phyloP scores from a whole-genome alignment of 176 grass and related monocot genomes.

The Lolium multiflorum region DNA sequence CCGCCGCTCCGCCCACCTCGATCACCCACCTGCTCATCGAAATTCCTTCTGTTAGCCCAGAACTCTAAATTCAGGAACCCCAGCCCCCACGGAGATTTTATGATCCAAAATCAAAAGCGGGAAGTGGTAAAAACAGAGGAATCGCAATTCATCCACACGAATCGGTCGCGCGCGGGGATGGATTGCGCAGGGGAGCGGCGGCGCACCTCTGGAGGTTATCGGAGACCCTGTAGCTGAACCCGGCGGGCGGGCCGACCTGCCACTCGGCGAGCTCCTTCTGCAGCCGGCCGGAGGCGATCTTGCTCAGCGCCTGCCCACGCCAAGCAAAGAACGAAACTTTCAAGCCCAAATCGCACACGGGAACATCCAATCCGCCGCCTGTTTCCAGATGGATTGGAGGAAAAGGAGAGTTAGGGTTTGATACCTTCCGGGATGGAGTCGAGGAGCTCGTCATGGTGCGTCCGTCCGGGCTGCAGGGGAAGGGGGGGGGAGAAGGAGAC shows the following conservation, averaged over 20 bases:
- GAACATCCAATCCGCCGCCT: background rate
- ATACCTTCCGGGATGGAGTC: conserved; percentile 57
- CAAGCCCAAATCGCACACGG: conserved; percentile 30
- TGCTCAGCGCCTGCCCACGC: conserved; percentile 81
- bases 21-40: conserved; percentile 73
- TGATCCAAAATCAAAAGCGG: conserved; percentile 1
- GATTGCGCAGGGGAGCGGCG: background rate
- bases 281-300: conserved; percentile 94
- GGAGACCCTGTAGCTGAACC: conserved; percentile 85
- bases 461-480: background rate
- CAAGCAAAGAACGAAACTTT: background rate
- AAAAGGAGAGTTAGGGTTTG: background rate
- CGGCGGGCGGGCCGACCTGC: conserved; percentile 73
- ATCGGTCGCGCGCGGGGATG: background rate
- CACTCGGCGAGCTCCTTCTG: conserved; percentile 95
- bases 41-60: background rate
- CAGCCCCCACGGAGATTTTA: background rate
- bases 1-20: conserved; percentile 77
- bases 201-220: conserved; percentile 86
- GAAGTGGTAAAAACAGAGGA: background rate
- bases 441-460: conserved; percentile 67
- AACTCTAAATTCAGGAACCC: background rate
- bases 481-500: conserved; percentile 15
- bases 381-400: conserved; percentile 19
- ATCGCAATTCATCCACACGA: background rate